Evolutionary conservation across 495 filamentous ascomycete species (phyloP), one percentile per base, ranked within the genome.

Genomic region (Endocarpon pusillum): DNA sequence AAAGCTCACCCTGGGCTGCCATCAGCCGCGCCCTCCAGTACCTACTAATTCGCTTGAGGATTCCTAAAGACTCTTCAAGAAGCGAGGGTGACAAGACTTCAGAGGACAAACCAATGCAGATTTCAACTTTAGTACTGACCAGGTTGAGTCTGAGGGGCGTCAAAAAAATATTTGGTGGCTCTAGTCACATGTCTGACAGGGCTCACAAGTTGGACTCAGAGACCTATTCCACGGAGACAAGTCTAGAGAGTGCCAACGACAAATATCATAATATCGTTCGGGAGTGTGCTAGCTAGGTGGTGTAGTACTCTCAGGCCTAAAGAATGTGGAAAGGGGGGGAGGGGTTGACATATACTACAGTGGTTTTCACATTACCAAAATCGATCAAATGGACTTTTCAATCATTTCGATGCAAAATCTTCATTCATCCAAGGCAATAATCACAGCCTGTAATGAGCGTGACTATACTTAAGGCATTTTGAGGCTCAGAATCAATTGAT

Each of bases 361-460:
- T 40, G 34, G 29, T 38, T 24, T 37, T 33, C n/a, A 29, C 19
- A 22, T 38, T 40, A 9, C 25, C 24, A 33, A 38, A 38, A 32
- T 32, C n/a, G n/a, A n/a, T n/a, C n/a, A n/a, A n/a, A n/a, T n/a
- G n/a, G n/a, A n/a, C n/a, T n/a, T n/a, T n/a, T n/a, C n/a, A n/a
- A n/a, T n/a, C n/a, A n/a, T n/a, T n/a, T n/a, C n/a, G n/a, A n/a
- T n/a, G n/a, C n/a, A n/a, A n/a, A n/a, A n/a, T n/a, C n/a, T n/a
- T n/a, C n/a, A n/a, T n/a, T n/a, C n/a, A n/a, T n/a, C n/a, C n/a
- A n/a, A n/a, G n/a, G n/a, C n/a, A n/a, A n/a, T n/a, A n/a, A n/a
- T n/a, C n/a, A n/a, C n/a, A n/a, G n/a, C n/a, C n/a, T n/a, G n/a
- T n/a, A n/a, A n/a, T n/a, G n/a, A n/a, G n/a, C n/a, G n/a, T n/a